Evolutionary conservation across 1,284 basidiomycete species (phyloP), one percentile per base, ranked within the genome.

Genomic region (Coriolopsis trogii): DNA sequence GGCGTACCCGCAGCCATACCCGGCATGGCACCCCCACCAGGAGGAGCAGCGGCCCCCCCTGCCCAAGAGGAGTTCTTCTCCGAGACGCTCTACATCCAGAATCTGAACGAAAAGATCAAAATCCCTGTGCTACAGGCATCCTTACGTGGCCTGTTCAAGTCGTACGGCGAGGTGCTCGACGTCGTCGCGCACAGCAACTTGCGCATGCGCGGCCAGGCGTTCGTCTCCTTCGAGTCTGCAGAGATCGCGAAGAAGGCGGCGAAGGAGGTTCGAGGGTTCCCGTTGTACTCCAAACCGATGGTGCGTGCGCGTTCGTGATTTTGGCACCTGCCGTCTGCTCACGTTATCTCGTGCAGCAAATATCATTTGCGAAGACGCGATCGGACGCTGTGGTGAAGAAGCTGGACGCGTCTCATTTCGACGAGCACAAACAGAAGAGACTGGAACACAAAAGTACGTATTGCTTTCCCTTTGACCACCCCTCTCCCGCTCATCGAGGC

Each of bases 131-230:
- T 99, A 65, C 98, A 96, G 73, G 77, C 91, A 53, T 93, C 95
- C 1, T 77, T 99, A 38, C 80, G 84, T 18, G 89, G 89, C 33
- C 79, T 99, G 41, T 98, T 99, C 79, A 93, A 93, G 70, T 84
- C 89, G 28, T 99, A 98, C 66, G 93, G 93, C 16, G 88, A 91
- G 53, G 88, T 99, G 6, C 72, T 96, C 25, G 93, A 95, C 63
- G 91, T 99, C 15, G 88, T 94, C 7, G 94, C 95, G 6, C 96
- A 99, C 71, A 73, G 79, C 49, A 98, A 98, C 74, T 72, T 98
- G 55, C 85, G 96, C 28, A 99, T 99, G 97, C 82, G 97, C 34
- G 96, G 96, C 10, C 96, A 99, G 73, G 96, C 96, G 5, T 99
- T 99, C 66, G 91, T 99, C 16, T 93, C 92, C 26, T 97, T 99